Evolutionary conservation across 78 protist genomes (phyloP).

Genomic region (Dictyostelium firmibasis): DNA sequence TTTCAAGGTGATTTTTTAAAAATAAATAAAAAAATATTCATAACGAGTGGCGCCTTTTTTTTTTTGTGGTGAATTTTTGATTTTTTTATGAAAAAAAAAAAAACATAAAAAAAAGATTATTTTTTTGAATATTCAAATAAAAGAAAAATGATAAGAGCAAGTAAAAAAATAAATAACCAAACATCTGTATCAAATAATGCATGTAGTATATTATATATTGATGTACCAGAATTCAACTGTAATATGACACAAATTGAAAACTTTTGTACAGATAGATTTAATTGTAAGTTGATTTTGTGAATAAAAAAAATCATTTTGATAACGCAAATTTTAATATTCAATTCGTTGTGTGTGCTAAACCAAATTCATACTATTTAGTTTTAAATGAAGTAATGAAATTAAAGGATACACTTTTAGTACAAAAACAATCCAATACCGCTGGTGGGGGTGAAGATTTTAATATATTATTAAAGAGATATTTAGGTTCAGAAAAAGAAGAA

Average conservation of each 20-base stretch:
- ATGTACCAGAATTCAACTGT: neutral
- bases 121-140: neutral
- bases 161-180: neutral
- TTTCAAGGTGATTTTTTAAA: too few species aligned
- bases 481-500: neutral
- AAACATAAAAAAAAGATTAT: too few species aligned
- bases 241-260: conserved; percentile 18
- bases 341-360: too few species aligned
- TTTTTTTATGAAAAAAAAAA: too few species aligned
- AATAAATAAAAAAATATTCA: too few species aligned
- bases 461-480: neutral
- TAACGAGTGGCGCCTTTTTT: too few species aligned
- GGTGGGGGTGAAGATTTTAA: neutral
- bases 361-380: too few species aligned
- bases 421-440: neutral
- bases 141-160: neutral
- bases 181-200: neutral
- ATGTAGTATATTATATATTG: neutral
- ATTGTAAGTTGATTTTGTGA: conserved; percentile 18
- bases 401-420: neutral
- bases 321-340: too few species aligned
- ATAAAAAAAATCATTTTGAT: too few species aligned
- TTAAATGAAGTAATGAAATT: neutral
- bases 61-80: too few species aligned
- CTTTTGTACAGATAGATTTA: conserved; percentile 20